These are phyloP conservation scores for Cladosporium sp. DNA, from an alignment of 2,329 filamentous ascomycete genomes.

Conservation along the genomic window DNA sequence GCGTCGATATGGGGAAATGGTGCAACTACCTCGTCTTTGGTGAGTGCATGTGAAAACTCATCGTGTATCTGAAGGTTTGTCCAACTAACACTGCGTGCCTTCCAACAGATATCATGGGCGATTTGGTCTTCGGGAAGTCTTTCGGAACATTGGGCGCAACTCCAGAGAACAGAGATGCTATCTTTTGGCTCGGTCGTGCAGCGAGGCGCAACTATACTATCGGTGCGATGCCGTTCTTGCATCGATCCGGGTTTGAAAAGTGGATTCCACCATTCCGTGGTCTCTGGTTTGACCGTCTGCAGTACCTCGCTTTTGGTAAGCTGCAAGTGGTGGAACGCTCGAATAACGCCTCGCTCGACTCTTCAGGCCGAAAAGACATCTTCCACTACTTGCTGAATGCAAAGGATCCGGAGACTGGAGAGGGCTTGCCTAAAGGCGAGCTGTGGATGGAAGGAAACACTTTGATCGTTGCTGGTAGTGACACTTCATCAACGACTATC, in stretches of 20 bases:
- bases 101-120: conserved; percentile 51
- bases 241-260: conserved; percentile 30
- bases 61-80: not conserved
- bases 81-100: not conserved
- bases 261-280: conserved; percentile 30
- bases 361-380: conserved; percentile 31
- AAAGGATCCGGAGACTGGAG: conserved; percentile 42
- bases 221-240: conserved; percentile 33
- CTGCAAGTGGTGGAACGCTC: conserved; percentile 32
- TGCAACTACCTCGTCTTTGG: conserved; percentile 8
- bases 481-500: conserved; percentile 45
- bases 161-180: conserved; percentile 41
- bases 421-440: conserved; percentile 43
- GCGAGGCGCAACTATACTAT: conserved; percentile 50
- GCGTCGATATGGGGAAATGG: conserved; percentile 7
- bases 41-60: not conserved
- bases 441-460: conserved; percentile 53
- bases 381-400: conserved; percentile 31
- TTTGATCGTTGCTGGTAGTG: conserved; percentile 51
- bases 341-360: conserved; percentile 25
- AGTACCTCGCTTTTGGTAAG: conserved; percentile 36
- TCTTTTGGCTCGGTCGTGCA: conserved; percentile 46
- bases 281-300: conserved; percentile 29
- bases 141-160: conserved; percentile 32
- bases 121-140: conserved; percentile 46